Conservation (phyloP, 73 alveolate species). For the Paramecium sexaurelia region DNA sequence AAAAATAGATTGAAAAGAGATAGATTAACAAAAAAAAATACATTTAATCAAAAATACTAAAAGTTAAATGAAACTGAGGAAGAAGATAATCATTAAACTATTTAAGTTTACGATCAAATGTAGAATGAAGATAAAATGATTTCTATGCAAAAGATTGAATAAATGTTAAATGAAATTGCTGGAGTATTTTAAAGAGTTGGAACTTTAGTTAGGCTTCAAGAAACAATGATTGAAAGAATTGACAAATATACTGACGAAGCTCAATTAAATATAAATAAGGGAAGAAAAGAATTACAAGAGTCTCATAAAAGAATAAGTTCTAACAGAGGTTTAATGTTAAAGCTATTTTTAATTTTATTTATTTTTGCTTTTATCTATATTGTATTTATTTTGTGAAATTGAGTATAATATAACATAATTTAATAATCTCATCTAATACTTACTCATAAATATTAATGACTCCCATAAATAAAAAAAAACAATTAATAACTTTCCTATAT, state of each 20-base stretch:
- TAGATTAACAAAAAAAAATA: neutral
- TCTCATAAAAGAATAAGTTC: neutral
- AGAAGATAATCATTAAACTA: neutral
- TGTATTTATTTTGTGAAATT: neutral
- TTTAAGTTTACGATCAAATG: too few species aligned
- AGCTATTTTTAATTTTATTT: neutral
- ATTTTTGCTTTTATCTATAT: neutral
- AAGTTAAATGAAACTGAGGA: neutral
- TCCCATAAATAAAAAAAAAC: too few species aligned
- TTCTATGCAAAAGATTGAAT: neutral
- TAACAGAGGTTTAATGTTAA: neutral
- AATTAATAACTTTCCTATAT: too few species aligned
- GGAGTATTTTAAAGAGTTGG: constrained; percentile 3
- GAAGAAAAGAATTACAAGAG: neutral
- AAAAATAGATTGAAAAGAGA: neutral
- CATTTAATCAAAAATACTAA: neutral
- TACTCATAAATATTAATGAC: too few species aligned
- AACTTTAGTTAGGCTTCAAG: neutral
- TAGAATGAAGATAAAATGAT: neutral
- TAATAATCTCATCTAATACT: neutral
- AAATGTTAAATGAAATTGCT: too few species aligned
- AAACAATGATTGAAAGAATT: constrained; percentile 19
- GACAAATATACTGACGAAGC: constrained; percentile 31
- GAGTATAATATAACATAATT: neutral
- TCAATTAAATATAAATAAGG: neutral